phyloP scores from a whole-genome alignment of 495 filamentous ascomycete species.

The Penicillium riverlandense region DNA sequence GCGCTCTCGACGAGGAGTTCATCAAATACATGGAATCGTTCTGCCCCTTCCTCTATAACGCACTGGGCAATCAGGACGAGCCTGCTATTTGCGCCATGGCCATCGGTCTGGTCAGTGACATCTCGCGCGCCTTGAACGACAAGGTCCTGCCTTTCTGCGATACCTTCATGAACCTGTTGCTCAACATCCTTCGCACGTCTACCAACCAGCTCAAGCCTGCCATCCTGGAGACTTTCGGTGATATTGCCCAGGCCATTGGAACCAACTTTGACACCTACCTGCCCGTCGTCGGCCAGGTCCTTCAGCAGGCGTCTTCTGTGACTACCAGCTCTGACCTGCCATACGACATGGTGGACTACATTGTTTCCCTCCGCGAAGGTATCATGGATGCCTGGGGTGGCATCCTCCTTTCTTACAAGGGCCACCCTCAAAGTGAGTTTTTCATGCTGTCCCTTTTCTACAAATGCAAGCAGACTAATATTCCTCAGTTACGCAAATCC shows the following conservation, averaged over 20 bases:
- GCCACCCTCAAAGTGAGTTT: slow-evolving; percentile 40
- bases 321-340: slow-evolving; percentile 60
- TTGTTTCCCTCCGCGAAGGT: slow-evolving; percentile 87
- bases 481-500: slow-evolving; percentile 54
- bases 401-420: slow-evolving; percentile 87
- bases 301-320: slow-evolving; percentile 85
- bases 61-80: slow-evolving; percentile 91
- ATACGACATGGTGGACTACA: slow-evolving; percentile 92
- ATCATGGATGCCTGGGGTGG: slow-evolving; percentile 99
- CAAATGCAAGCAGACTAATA: too few species aligned
- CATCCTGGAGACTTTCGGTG: slow-evolving; percentile 95
- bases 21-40: slow-evolving; percentile 96
- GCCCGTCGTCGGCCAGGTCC: slow-evolving; percentile 81
- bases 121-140: slow-evolving; percentile 83
- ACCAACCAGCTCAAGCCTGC: slow-evolving; percentile 97
- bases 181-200: slow-evolving; percentile 73
- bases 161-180: slow-evolving; percentile 91
- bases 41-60: slow-evolving; percentile 81
- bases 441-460: neutral
- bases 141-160: slow-evolving; percentile 92
- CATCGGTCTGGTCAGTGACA: slow-evolving; percentile 93
- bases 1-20: slow-evolving; percentile 85
- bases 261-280: slow-evolving; percentile 90
- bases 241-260: slow-evolving; percentile 93
- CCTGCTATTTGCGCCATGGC: slow-evolving; percentile 91